Conservation (phyloP, 1,284 basidiomycete species). For the Pulveroboletus sp. region DNA sequence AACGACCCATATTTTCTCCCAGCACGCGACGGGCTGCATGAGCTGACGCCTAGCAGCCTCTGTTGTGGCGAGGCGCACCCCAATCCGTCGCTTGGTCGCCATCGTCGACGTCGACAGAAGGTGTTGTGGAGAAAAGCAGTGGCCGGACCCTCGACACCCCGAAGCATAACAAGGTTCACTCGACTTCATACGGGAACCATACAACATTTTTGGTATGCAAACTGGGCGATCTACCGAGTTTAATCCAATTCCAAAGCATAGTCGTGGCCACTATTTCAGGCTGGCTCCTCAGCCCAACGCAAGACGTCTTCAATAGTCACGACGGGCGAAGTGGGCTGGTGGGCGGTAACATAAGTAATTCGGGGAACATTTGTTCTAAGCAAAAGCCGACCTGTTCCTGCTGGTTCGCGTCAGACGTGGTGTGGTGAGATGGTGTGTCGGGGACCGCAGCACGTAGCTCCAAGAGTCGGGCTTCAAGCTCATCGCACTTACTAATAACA, state of each 20-base stretch:
- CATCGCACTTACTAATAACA: slow-evolving; percentile 61
- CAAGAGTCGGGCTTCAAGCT: slow-evolving; percentile 59
- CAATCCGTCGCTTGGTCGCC: slow-evolving; percentile 72
- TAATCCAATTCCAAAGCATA: background rate
- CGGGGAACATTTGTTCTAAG: background rate
- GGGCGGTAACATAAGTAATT: background rate
- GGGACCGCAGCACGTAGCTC: slow-evolving; percentile 45
- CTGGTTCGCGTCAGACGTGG: slow-evolving; percentile 1
- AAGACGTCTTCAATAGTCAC: slow-evolving; percentile 47
- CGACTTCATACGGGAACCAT: background rate
- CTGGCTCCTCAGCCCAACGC: slow-evolving; percentile 63
- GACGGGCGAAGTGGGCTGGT: slow-evolving; percentile 12
- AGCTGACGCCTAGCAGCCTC: slow-evolving; percentile 77
- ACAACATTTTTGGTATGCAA: background rate
- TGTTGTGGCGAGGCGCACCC: slow-evolving; percentile 70
- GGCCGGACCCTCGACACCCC: slow-evolving; percentile 26
- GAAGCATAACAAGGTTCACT: background rate
- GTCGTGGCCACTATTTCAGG: slow-evolving; percentile 11
- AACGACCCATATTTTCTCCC: slow-evolving; percentile 70
- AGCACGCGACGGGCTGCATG: slow-evolving; percentile 78
- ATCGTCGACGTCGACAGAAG: slow-evolving; percentile 38
- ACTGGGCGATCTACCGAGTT: slow-evolving; percentile 4
- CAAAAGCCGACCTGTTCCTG: slow-evolving; percentile 20
- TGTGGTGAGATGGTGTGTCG: slow-evolving; percentile 11
- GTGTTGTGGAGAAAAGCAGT: background rate